phyloP scores from a whole-genome alignment of 371 early-diverging fungal species.

The Haplosporangium sp. region DNA sequence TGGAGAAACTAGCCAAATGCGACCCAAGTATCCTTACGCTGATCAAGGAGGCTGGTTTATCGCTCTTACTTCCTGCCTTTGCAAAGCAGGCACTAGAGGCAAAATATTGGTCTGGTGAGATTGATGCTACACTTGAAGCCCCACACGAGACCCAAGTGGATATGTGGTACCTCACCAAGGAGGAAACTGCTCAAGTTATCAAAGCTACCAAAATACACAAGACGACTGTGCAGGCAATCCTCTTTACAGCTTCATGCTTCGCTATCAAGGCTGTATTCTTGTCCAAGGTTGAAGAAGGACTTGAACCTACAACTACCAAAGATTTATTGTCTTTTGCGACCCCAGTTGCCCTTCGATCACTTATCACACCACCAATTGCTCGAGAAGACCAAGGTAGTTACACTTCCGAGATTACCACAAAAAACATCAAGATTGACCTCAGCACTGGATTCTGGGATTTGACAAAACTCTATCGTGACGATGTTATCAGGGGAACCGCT shows the following conservation, averaged over 20 bases:
- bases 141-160: constrained; percentile 21
- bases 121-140: constrained; percentile 18
- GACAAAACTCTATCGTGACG: constrained; percentile 14
- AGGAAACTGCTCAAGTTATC: constrained; percentile 27
- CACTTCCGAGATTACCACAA: constrained; percentile 25
- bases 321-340: constrained; percentile 17
- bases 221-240: constrained; percentile 34
- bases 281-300: constrained; percentile 12
- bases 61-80: constrained; percentile 21
- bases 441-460: constrained; percentile 31
- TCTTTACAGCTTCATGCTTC: constrained; percentile 32
- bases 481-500: constrained; percentile 13
- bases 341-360: constrained; percentile 20
- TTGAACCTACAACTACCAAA: constrained; percentile 23
- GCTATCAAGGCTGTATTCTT: constrained; percentile 38
- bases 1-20: constrained; percentile 25
- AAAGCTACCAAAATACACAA: constrained; percentile 31
- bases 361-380: constrained; percentile 16
- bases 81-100: constrained; percentile 27
- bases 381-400: constrained; percentile 21
- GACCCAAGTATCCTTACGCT: constrained; percentile 9
- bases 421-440: constrained; percentile 16
- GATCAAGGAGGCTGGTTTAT: constrained; percentile 21
- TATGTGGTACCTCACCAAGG: constrained; percentile 14
- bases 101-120: constrained; percentile 45